Conservation (phyloP, 306 rosid genomes). For the Datisca glomerata region DNA sequence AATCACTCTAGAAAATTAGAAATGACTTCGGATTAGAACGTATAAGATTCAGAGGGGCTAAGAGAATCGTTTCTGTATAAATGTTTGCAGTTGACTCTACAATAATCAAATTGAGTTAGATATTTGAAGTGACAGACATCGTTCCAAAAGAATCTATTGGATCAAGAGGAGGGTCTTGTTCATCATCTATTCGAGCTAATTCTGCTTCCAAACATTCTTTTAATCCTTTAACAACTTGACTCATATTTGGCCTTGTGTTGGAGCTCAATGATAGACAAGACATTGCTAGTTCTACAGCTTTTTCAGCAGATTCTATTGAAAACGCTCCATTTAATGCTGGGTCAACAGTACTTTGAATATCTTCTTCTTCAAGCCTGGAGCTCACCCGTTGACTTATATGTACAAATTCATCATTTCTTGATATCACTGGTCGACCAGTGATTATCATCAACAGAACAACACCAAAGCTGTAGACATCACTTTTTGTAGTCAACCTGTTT, state of each 20-base stretch:
- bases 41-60: no score
- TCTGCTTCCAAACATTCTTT: slow-evolving; percentile 15
- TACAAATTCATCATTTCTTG: not conserved
- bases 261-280: slow-evolving; percentile 9
- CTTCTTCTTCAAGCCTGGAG: slow-evolving; percentile 14
- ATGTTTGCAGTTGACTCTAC: no score
- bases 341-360: slow-evolving; percentile 17
- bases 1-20: no score
- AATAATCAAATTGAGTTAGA: no score
- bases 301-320: slow-evolving; percentile 9
- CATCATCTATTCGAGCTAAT: not conserved
- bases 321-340: slow-evolving; percentile 9
- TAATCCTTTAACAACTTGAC: slow-evolving; percentile 5
- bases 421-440: slow-evolving; percentile 14
- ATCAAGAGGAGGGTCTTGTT: not conserved
- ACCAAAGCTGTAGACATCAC: slow-evolving; percentile 27
- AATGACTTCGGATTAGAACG: no score
- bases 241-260: slow-evolving; percentile 18
- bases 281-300: slow-evolving; percentile 15
- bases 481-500: slow-evolving; percentile 14
- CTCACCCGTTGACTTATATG: slow-evolving; percentile 18
- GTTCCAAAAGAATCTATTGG: not conserved
- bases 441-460: slow-evolving; percentile 23
- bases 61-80: no score
- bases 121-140: not conserved